A percentile compares a stretch with the other conserved stretches of the same genome.
These are phyloP conservation scores for Erysimum cheiranthoides DNA, from an alignment of 345 rosid genomes.

Conservation along the genomic window DNA sequence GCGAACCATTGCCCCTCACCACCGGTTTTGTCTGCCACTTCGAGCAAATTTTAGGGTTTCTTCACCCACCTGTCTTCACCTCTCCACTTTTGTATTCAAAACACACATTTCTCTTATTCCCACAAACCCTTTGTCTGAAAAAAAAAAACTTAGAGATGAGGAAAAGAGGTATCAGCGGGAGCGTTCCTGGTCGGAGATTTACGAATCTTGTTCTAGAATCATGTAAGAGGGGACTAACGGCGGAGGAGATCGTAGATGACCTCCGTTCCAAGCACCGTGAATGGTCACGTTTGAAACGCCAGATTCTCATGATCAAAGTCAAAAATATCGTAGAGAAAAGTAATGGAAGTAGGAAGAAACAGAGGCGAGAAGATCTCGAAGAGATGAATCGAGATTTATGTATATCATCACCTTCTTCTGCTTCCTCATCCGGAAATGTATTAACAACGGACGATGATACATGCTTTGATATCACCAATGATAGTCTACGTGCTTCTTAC, in stretches of 20 bases:
- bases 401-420: not conserved
- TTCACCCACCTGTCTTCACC: not conserved
- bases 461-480: slow-evolving; percentile 10
- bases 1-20: too few relatives aligned
- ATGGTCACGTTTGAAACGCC: not conserved
- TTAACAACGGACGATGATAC: not conserved
- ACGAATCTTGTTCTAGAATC: not conserved
- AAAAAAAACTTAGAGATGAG: not conserved
- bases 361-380: not conserved
- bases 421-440: not conserved
- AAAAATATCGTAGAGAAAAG: not conserved
- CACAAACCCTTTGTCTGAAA: not conserved
- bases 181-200: not conserved
- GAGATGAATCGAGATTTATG: not conserved
- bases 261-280: not conserved
- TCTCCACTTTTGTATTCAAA: not conserved
- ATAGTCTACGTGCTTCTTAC: not conserved
- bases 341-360: not conserved
- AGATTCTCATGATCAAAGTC: not conserved
- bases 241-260: slow-evolving; percentile 7
- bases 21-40: not conserved
- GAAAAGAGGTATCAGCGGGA: not conserved
- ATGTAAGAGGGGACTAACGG: not conserved
- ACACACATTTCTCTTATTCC: not conserved
- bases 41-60: not conserved